Evolutionary conservation across 192 early-diverging fungal genomes (phyloP).

Genomic region (Kickxella alabastrina): DNA sequence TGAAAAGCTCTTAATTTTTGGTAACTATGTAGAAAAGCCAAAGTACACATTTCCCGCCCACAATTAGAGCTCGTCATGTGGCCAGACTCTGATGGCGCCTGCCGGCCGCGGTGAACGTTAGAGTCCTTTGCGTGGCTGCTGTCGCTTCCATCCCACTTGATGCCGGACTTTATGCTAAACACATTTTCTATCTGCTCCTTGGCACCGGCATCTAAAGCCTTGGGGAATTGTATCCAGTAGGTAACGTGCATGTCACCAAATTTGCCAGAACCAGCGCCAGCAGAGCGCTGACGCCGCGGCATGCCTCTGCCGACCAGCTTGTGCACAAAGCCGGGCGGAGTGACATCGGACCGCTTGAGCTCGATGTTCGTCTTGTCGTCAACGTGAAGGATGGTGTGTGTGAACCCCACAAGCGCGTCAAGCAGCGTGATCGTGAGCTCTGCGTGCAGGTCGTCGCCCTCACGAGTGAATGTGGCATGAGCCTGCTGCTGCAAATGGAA

Average conservation of each 20-base stretch:
- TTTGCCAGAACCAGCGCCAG: constrained; percentile 2
- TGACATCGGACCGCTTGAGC: constrained; percentile 55
- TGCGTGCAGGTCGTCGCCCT: constrained; percentile 72
- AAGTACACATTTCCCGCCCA: neutral
- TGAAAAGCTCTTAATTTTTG: too few species aligned
- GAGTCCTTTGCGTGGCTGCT: constrained; percentile 4
- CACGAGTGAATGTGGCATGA: constrained; percentile 70
- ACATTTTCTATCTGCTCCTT: constrained; percentile 8
- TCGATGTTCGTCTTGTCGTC: constrained; percentile 67
- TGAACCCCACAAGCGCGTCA: constrained; percentile 79
- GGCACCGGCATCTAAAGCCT: constrained; percentile 7
- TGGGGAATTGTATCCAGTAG: constrained; percentile 82
- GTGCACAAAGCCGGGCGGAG: constrained; percentile 73
- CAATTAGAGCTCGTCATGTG: constrained; percentile 47
- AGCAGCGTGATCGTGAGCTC: constrained; percentile 73
- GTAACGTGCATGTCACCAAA: constrained; percentile 78
- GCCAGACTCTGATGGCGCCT: constrained; percentile 9
- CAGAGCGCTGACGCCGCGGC: constrained; percentile 55
- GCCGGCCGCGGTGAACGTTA: constrained; percentile 12
- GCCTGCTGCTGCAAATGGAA: constrained; percentile 70
- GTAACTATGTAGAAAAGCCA: neutral
- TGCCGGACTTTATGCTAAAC: constrained; percentile 14
- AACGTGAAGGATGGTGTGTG: constrained; percentile 69
- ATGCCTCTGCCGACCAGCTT: constrained; percentile 81
- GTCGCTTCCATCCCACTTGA: constrained; percentile 26